A percentile compares a stretch with the other conserved stretches of the same genome.
These are phyloP conservation scores for Biscogniauxia sp. DNA, from an alignment of 2,329 filamentous ascomycete genomes.

Conservation along the genomic window DNA sequence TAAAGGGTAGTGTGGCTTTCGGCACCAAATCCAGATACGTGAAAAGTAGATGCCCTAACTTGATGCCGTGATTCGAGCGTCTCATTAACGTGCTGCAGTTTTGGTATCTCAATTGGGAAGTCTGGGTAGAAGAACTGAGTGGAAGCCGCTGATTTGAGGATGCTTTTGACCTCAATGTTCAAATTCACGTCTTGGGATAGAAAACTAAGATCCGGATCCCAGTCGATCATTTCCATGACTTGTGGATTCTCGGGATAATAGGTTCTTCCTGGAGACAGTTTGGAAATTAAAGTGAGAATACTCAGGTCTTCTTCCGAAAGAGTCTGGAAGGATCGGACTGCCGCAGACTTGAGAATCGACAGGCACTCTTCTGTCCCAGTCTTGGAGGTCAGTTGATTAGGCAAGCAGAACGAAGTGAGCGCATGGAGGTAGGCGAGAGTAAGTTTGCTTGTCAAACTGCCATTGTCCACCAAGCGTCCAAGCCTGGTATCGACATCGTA, in stretches of 20 bases:
- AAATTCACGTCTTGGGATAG: slow-evolving; percentile 47
- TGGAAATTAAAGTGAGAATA: slow-evolving; percentile 38
- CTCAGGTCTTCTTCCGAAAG: slow-evolving; percentile 36
- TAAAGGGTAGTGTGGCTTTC: not conserved
- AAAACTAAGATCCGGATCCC: slow-evolving; percentile 38
- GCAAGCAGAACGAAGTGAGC: slow-evolving; percentile 50
- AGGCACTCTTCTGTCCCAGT: slow-evolving; percentile 58
- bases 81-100: not conserved
- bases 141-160: slow-evolving; percentile 35
- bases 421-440: slow-evolving; percentile 52
- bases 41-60: not conserved
- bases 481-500: slow-evolving; percentile 51
- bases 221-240: slow-evolving; percentile 48
- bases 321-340: slow-evolving; percentile 44
- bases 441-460: slow-evolving; percentile 50
- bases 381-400: slow-evolving; percentile 44
- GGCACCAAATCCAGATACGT: not conserved
- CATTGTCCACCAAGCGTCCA: slow-evolving; percentile 49
- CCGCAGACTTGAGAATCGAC: slow-evolving; percentile 45
- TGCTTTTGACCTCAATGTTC: slow-evolving; percentile 30
- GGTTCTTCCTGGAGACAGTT: slow-evolving; percentile 39
- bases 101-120: not conserved
- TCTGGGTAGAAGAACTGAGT: slow-evolving; percentile 32
- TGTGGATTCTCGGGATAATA: slow-evolving; percentile 42
- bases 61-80: not conserved